Base-by-base conservation (phyloP, 352 stramenopile genomes). In the Pythium vanterpoolii region DNA sequence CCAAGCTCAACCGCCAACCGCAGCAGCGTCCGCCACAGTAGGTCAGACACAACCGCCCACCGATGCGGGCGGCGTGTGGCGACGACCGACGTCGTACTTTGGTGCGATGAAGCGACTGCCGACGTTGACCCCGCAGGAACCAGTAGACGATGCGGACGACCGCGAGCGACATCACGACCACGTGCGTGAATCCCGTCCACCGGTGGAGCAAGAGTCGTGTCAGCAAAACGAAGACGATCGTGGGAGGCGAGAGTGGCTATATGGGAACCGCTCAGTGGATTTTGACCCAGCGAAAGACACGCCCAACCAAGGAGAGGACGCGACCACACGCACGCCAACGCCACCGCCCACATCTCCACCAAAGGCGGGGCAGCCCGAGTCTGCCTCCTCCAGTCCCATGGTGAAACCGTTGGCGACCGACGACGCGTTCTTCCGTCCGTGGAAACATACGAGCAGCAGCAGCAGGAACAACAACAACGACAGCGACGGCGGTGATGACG, bases 401-500 rank as follows among this genome's bases (percentile, higher is more conserved):
- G 42, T 54, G 16, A 33, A 51, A 4, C 49, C 34, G 39, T 63
- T 66, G 3, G 59, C 62, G 5, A 53, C 69, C 1, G 54, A 65
- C 9, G 69, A 69, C 9, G 75, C 76, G 19, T 89, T 76, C 52
- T 86, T 89, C 36, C 74, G 73, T 0, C 66, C 73, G 5, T 89
- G 79, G 79, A 89, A 87, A 48, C 78, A 79, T 23, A 34, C 53
- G n/a, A 55, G 61, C 13, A 62, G 62, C 45, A 67, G 74, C 30
- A 65, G 51, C 19, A 53, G 38, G 11, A 67, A 30, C 24, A 24
- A 27, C n/a, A 24, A 45, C 33, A 38, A 21, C 31, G 26, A 54
- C 11, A 21, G 18, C 33, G 45, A 56, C 16, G 42, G 42, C 19
- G 62, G 60, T 21, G 48, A 56, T 1, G 55, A 43, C 24, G 55